phyloP scores from a whole-genome alignment of 2,329 filamentous ascomycete species.

The Alternaria sp. region DNA sequence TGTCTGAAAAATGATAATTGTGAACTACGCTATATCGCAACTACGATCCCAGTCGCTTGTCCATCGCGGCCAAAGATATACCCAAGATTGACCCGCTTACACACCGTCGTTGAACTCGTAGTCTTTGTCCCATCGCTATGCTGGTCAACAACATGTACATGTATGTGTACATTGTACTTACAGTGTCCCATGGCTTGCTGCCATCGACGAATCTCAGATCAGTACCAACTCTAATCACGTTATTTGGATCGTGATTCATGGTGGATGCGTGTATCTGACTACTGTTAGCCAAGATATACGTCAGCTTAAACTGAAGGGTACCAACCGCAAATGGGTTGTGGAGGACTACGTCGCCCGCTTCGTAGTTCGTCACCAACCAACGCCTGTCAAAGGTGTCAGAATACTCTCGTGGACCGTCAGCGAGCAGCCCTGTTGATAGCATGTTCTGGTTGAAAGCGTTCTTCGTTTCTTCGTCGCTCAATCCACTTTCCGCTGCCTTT shows the following conservation, averaged over 20 bases:
- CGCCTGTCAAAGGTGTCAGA: slow-evolving; percentile 52
- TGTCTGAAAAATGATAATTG: not conserved
- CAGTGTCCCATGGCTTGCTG: slow-evolving; percentile 59
- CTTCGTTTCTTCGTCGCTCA: slow-evolving; percentile 60
- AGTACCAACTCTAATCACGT: slow-evolving; percentile 62
- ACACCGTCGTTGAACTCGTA: slow-evolving; percentile 42
- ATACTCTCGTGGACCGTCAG: slow-evolving; percentile 57
- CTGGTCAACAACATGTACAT: slow-evolving; percentile 1
- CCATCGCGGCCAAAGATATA: not conserved
- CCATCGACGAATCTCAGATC: slow-evolving; percentile 64
- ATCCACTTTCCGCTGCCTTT: slow-evolving; percentile 57
- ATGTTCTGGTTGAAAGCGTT: slow-evolving; percentile 62
- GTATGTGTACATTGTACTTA: slow-evolving; percentile 22
- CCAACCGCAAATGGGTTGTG: slow-evolving; percentile 40
- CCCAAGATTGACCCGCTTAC: not conserved
- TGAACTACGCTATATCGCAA: not conserved
- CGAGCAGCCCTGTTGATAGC: slow-evolving; percentile 62
- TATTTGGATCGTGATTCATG: slow-evolving; percentile 60
- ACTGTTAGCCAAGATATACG: slow-evolving; percentile 8
- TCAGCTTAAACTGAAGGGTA: too few species aligned
- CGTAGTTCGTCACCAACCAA: slow-evolving; percentile 62
- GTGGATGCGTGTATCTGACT: slow-evolving; percentile 64
- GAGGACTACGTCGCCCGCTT: slow-evolving; percentile 60
- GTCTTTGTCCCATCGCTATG: slow-evolving; percentile 42
- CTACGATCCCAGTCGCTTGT: not conserved